These are phyloP conservation scores for Sinapis alba DNA, from an alignment of 441 rosid genomes.

Conservation along the genomic window DNA sequence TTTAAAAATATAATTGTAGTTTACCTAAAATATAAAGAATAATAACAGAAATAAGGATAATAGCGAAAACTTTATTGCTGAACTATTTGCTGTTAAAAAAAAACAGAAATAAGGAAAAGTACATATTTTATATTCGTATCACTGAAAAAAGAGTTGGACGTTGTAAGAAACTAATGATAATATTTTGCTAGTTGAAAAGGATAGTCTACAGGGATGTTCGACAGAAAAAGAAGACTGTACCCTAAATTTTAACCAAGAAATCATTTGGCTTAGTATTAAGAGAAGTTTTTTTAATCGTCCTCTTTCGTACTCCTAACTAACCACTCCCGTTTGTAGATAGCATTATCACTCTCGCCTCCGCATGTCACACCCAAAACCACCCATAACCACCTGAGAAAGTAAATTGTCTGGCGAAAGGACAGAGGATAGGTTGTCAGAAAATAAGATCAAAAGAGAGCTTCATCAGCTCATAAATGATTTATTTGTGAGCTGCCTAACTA, in stretches of 20 bases:
- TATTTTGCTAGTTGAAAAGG: not conserved
- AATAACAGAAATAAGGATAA: too few species aligned
- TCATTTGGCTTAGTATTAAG: not conserved
- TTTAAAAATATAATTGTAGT: not conserved
- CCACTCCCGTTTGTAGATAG: conserved; percentile 83
- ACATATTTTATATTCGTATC: too few species aligned
- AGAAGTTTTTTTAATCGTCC: conserved; percentile 23
- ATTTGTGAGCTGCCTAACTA: conserved; percentile 27
- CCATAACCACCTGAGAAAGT: not conserved
- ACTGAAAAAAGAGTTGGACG: too few species aligned
- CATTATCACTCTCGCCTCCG: conserved; percentile 75
- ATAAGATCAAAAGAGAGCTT: not conserved
- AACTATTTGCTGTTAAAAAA: too few species aligned
- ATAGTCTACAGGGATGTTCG: not conserved
- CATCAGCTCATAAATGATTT: conserved; percentile 48
- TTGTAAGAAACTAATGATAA: too few species aligned
- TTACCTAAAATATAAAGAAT: too few species aligned
- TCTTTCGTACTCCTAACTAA: conserved; percentile 77
- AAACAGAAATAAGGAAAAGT: not conserved
- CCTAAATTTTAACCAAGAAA: not conserved
- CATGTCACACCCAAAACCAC: conserved; percentile 50
- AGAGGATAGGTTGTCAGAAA: not conserved
- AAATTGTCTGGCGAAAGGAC: not conserved
- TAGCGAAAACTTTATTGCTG: too few species aligned
- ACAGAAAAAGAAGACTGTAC: not conserved